Evolutionary conservation across 164 flowering plant genomes (phyloP).

Genomic region (Euptelea pleiosperma): DNA sequence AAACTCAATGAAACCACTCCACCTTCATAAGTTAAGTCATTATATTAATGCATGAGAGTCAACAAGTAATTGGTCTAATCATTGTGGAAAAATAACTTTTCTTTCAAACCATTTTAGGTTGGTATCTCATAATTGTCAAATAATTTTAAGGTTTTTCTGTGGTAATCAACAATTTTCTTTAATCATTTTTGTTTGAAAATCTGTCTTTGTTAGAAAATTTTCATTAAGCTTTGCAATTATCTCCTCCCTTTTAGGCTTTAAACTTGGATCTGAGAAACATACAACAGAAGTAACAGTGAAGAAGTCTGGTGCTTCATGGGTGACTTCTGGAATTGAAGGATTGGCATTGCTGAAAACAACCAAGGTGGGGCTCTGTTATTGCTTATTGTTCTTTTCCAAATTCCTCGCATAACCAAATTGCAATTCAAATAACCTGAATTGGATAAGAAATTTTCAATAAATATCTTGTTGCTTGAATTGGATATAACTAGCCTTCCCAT

Average conservation of each 20-base stretch:
- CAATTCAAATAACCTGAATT: too few species aligned
- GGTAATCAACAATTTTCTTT: not conserved
- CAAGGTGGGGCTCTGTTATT: conserved; percentile 34
- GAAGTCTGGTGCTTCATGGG: conserved; percentile 57
- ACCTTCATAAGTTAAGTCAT: too few species aligned
- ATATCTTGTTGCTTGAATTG: not conserved
- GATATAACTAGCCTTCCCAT: too few species aligned
- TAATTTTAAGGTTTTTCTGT: not conserved
- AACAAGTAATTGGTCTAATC: too few species aligned
- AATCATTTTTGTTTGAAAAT: too few species aligned
- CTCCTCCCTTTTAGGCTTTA: conserved; percentile 54
- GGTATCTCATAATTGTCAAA: too few species aligned
- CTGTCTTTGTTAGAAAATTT: not conserved
- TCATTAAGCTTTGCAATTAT: not conserved
- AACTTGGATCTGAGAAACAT: conserved; percentile 93
- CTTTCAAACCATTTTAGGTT: not conserved
- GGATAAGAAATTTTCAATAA: not conserved
- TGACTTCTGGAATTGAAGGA: conserved; percentile 85
- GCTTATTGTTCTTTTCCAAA: not conserved
- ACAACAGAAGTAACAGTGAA: conserved; percentile 64
- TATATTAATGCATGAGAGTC: too few species aligned
- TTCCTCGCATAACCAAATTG: not conserved
- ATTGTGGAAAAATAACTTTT: too few species aligned
- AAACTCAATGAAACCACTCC: too few species aligned
- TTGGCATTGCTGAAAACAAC: conserved; percentile 90